These are phyloP conservation scores for Rhizomucor pusillus DNA, from an alignment of 371 early-diverging fungal species.

Conservation along the genomic window DNA sequence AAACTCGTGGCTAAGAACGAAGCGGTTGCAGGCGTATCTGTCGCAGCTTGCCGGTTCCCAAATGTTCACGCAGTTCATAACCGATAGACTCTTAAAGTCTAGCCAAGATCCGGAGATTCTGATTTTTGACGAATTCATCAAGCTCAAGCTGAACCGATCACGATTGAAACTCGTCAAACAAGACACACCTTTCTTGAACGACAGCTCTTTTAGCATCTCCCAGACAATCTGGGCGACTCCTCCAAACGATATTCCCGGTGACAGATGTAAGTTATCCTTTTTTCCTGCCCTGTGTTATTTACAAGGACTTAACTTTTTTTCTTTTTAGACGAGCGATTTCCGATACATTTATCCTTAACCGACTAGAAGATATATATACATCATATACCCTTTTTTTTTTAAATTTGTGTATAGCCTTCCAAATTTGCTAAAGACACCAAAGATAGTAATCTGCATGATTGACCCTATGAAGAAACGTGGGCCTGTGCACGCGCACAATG, in stretches of 20 bases:
- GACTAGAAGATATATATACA: background rate
- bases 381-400: slow-evolving; percentile 2
- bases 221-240: slow-evolving; percentile 48
- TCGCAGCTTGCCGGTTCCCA: slow-evolving; percentile 67
- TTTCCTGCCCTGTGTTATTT: too few species aligned
- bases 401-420: too few species aligned
- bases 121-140: slow-evolving; percentile 66
- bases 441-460: too few species aligned
- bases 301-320: too few species aligned
- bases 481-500: too few species aligned
- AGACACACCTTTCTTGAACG: slow-evolving; percentile 75
- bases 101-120: slow-evolving; percentile 70
- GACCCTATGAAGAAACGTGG: too few species aligned
- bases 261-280: slow-evolving; percentile 7
- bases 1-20: too few species aligned
- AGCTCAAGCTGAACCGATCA: slow-evolving; percentile 77
- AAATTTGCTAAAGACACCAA: too few species aligned
- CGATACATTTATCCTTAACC: slow-evolving; percentile 21
- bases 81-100: slow-evolving; percentile 67
- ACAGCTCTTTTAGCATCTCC: slow-evolving; percentile 40
- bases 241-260: slow-evolving; percentile 18
- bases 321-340: slow-evolving; percentile 33
- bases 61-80: slow-evolving; percentile 80
- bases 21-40: slow-evolving; percentile 67
- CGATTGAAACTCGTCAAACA: slow-evolving; percentile 75